Base-by-base conservation (phyloP, 192 early-diverging fungal genomes). In the Backusella macrospora region DNA sequence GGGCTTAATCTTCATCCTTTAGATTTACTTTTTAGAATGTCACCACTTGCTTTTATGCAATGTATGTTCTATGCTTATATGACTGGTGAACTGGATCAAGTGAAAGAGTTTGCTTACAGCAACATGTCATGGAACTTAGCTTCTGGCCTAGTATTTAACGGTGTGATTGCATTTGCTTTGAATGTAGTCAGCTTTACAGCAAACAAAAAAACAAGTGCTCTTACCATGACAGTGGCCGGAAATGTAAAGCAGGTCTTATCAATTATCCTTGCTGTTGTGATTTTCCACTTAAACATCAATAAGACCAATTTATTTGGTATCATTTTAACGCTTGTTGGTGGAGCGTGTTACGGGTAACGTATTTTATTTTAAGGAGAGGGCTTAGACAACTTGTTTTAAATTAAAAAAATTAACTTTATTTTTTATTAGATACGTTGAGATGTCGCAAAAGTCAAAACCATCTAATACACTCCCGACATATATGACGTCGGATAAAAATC, bases 171-270 rank as follows among this genome's bases (percentile, higher is more conserved):
- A 3, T 93, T 93, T 84, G 80, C 75, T 49, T 74, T 93, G 18
- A 93, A 93, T 71, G 72, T 88, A 21, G 87, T 86, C 14, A 87
- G 85, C 66, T 92, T 93, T 42, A 85, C 83, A 0, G 89, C 91
- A 7, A 93, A 87, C 75, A 86, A 85, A 55, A 82, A 87, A 62
- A 88, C 90, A 15, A 84, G 89, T 43, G 86, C 92, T 10, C 79
- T 93, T 43, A 88, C 86, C 15, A 90, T 90, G 82, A 79, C 81
- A 29, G 89, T 90, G 43, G 86, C 88, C 16, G 89, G 84, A 46
- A 92, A 93, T 78, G 91, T 93, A 18, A 93, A 93, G 80, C 92
- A 93, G 73, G 92, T 90, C 2, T 79, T 93, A 6, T 91, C 89
- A 14, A 91, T 92, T 71, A 80, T 87, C 39, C 69, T 88, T 44